A percentile compares a stretch with the other conserved stretches of the same genome.
Conservation (phyloP, 2,329 filamentous ascomycete genomes). For the Penicillium janthinellum region DNA sequence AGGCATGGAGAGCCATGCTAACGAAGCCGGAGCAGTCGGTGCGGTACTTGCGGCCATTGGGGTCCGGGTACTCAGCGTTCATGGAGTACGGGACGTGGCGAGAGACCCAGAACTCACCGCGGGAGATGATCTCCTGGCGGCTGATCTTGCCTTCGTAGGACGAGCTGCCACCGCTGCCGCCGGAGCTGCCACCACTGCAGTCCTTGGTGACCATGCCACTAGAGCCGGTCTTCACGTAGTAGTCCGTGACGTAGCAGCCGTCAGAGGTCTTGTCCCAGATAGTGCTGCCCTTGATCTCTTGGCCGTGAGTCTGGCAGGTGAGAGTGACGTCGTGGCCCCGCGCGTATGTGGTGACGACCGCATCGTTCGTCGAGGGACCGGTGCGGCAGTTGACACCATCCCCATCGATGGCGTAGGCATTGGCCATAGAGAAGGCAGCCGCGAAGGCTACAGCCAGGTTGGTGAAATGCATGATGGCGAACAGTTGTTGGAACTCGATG, state of each 20-base stretch:
- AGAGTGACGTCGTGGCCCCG: conserved; percentile 11
- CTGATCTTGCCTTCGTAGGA: conserved; percentile 19
- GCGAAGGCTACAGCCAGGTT: conserved; percentile 8
- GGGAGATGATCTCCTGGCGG: conserved; percentile 18
- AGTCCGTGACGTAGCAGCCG: conserved; percentile 30
- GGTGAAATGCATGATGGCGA: conserved; percentile 5
- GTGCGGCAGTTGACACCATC: conserved; percentile 25
- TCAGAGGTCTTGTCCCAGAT: conserved; percentile 32
- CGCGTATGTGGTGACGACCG: conserved; percentile 18
- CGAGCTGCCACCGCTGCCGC: conserved; percentile 2
- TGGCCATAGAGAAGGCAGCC: conserved; percentile 10
- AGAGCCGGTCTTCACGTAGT: conserved; percentile 30
- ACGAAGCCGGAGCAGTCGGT: conserved; percentile 19
- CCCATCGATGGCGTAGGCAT: conserved; percentile 24
- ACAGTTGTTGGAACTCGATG: background rate
- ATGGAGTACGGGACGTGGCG: conserved; percentile 9
- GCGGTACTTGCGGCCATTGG: conserved; percentile 15
- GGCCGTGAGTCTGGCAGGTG: conserved; percentile 22
- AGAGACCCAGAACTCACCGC: conserved; percentile 14
- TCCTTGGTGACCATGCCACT: conserved; percentile 17
- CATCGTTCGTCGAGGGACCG: conserved; percentile 21
- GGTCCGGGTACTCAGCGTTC: conserved; percentile 10
- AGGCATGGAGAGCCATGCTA: conserved; percentile 16
- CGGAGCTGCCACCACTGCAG: conserved; percentile 14
- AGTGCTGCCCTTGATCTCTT: conserved; percentile 16